A percentile compares a stretch with the other conserved stretches of the same genome.
These are phyloP conservation scores for Polychytrium aggregatum DNA, from an alignment of 192 early-diverging fungal genomes.

Conservation along the genomic window DNA sequence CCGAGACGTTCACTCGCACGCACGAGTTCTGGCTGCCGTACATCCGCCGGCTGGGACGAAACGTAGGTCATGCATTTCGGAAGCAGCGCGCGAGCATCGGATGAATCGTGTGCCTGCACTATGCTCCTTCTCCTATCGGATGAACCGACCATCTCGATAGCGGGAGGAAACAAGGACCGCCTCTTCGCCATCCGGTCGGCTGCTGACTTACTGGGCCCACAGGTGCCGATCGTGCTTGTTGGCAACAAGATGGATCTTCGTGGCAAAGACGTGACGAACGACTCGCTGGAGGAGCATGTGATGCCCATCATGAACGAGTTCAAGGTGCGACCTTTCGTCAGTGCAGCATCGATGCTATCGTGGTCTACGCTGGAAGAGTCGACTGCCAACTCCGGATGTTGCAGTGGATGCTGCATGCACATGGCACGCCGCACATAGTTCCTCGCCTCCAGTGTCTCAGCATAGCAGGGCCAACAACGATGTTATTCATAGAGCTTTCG, in stretches of 20 bases:
- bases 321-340: constrained; percentile 42
- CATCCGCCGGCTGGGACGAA: constrained; percentile 81
- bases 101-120: neutral
- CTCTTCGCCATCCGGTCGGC: too few species aligned
- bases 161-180: neutral
- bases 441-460: too few species aligned
- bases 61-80: constrained; percentile 38
- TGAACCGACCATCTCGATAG: neutral
- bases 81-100: too few species aligned
- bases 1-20: constrained; percentile 73
- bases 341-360: too few species aligned
- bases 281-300: constrained; percentile 84
- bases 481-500: too few species aligned
- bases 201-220: too few species aligned
- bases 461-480: too few species aligned
- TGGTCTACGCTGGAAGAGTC: too few species aligned
- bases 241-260: constrained; percentile 87
- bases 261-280: constrained; percentile 73
- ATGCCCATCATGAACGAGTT: constrained; percentile 99
- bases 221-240: constrained; percentile 87
- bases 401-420: too few species aligned
- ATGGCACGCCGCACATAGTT: too few species aligned
- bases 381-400: too few species aligned
- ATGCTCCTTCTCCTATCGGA: neutral
- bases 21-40: constrained; percentile 88